phyloP scores from a whole-genome alignment of 306 rosid species.

The Pyrus bretschneideri region DNA sequence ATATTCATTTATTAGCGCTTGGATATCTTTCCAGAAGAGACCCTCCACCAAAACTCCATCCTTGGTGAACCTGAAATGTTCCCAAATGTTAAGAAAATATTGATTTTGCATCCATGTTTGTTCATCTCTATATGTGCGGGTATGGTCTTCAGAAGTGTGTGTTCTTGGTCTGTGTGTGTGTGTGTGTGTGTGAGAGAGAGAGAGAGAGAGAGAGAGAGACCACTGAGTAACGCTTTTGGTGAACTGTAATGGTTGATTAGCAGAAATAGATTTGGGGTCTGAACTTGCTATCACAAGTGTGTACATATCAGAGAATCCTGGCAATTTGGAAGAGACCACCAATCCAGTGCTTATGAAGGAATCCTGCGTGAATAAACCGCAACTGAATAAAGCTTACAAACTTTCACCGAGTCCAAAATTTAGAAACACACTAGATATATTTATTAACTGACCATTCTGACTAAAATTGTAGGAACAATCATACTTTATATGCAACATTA shows the following conservation, averaged over 20 bases:
- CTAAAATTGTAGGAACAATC: not conserved
- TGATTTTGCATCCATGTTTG: not conserved
- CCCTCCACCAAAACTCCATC: conserved; percentile 55
- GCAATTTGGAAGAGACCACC: conserved; percentile 49
- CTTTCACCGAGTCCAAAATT: not conserved
- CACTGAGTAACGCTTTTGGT: conserved; percentile 53
- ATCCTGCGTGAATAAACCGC: conserved; percentile 22
- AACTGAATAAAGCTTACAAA: not conserved
- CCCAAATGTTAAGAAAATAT: not conserved
- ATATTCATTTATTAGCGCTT: conserved; percentile 29
- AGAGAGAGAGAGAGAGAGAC: conserved; percentile 38
- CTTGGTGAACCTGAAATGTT: conserved; percentile 44
- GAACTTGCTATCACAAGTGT: conserved; percentile 43
- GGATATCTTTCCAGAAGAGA: conserved; percentile 54
- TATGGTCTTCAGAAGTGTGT: not conserved
- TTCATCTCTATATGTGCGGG: not conserved
- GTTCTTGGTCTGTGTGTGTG: not conserved
- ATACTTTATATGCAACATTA: not conserved
- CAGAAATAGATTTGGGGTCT: conserved; percentile 56
- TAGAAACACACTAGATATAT: not conserved
- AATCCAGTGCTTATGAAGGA: conserved; percentile 52
- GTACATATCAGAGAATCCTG: conserved; percentile 54
- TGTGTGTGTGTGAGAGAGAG: not conserved
- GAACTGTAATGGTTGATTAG: conserved; percentile 31
- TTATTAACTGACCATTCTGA: not conserved